These are phyloP conservation scores for Nasturtium officinale DNA, from an alignment of 345 rosid genomes.

Conservation along the genomic window DNA sequence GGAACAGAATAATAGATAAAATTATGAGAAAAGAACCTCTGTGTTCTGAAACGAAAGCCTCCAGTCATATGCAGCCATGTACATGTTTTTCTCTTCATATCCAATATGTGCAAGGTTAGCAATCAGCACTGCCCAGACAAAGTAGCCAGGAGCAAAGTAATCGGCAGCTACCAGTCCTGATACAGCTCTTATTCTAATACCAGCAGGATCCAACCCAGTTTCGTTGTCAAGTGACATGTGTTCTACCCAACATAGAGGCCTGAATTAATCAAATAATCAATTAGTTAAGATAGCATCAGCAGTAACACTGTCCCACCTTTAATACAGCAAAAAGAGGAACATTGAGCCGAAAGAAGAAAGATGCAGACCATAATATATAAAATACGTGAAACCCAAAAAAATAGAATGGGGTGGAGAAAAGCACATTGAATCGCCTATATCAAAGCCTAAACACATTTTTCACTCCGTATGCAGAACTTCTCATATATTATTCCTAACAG, in stretches of 20 bases:
- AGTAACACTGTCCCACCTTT: not conserved
- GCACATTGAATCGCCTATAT: not conserved
- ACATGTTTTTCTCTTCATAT: constrained; percentile 94
- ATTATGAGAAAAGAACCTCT: constrained; percentile 54
- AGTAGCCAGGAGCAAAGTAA: constrained; percentile 94
- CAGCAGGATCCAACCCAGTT: constrained; percentile 90
- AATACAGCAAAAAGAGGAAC: constrained; percentile 12
- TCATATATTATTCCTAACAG: constrained; percentile 5
- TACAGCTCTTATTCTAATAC: constrained; percentile 79
- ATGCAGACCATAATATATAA: constrained; percentile 6
- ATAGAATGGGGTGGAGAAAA: constrained; percentile 14
- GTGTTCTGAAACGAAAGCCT: constrained; percentile 94
- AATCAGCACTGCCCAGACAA: constrained; percentile 97
- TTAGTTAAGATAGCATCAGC: constrained; percentile 12
- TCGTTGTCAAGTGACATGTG: constrained; percentile 96
- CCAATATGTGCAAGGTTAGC: constrained; percentile 95
- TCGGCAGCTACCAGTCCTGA: constrained; percentile 98
- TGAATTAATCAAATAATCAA: constrained; percentile 31
- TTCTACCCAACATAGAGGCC: constrained; percentile 96
- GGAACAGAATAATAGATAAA: not conserved
- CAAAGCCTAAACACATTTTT: constrained; percentile 2
- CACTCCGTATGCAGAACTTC: not conserved
- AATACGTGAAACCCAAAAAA: constrained; percentile 5
- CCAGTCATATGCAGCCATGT: constrained; percentile 99
- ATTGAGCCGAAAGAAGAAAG: not conserved